These are phyloP conservation scores for Crithidia sp. DNA, from an alignment of 208 protist genomes.

Conservation along the genomic window DNA sequence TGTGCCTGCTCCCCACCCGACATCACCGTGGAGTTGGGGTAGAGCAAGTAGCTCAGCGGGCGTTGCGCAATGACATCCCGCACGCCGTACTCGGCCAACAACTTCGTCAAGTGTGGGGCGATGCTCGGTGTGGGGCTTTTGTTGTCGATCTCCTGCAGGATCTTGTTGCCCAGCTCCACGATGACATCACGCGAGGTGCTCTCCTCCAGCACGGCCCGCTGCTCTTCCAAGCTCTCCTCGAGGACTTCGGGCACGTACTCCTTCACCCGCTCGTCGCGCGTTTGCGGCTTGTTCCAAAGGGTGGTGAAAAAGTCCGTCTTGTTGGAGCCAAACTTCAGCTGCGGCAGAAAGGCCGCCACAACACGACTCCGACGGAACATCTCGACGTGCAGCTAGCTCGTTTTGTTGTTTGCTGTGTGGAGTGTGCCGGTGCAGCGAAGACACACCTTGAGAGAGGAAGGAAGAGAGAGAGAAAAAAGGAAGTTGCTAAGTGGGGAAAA, in stretches of 20 bases:
- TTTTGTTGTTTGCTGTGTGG: neutral
- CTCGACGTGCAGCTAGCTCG: neutral
- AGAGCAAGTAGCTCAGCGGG: slow-evolving; percentile 85
- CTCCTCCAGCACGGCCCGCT: slow-evolving; percentile 81
- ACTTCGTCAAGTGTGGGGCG: slow-evolving; percentile 76
- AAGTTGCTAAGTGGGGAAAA: neutral
- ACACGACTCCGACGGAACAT: slow-evolving; percentile 36
- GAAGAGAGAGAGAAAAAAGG: too few relatives aligned
- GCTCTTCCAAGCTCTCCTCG: slow-evolving; percentile 79
- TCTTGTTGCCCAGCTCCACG: slow-evolving; percentile 82
- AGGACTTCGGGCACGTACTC: slow-evolving; percentile 89
- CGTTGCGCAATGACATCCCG: slow-evolving; percentile 86
- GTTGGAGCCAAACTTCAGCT: slow-evolving; percentile 45
- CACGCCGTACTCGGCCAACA: slow-evolving; percentile 72
- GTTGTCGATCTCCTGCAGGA: slow-evolving; percentile 81
- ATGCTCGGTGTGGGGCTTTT: slow-evolving; percentile 89
- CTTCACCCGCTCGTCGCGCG: slow-evolving; percentile 83
- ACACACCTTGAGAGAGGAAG: too few relatives aligned
- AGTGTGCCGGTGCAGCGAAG: too few relatives aligned
- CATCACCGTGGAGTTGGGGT: slow-evolving; percentile 58
- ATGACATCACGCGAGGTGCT: slow-evolving; percentile 84
- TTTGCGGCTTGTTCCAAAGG: slow-evolving; percentile 86
- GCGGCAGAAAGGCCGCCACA: slow-evolving; percentile 43
- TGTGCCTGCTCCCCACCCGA: slow-evolving; percentile 63
- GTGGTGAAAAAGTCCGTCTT: slow-evolving; percentile 81